These are phyloP conservation scores for Hibiscus trionum DNA, from an alignment of 345 rosid species.

Conservation along the genomic window DNA sequence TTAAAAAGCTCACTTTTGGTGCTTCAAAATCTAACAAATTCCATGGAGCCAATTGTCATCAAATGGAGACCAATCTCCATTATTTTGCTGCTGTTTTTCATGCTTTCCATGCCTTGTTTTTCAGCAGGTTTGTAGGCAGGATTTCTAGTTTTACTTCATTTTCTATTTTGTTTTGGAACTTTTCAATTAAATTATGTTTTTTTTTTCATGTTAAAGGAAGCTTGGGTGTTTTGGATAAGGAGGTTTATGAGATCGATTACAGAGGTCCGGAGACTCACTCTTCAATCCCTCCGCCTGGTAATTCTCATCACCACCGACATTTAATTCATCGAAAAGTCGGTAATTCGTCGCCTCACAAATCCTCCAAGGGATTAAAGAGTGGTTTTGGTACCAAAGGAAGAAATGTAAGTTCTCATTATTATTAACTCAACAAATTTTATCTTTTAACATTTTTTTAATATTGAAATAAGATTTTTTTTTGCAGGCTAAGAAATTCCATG, in stretches of 20 bases:
- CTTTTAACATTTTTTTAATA: background rate
- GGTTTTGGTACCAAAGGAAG: background rate
- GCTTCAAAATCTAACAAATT: background rate
- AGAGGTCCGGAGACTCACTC: constrained; percentile 33
- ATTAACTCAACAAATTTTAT: background rate
- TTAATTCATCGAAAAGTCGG: background rate
- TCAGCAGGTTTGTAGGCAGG: constrained; percentile 6
- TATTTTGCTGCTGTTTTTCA: constrained; percentile 9
- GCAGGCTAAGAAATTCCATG: constrained; percentile 11
- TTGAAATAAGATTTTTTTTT: background rate
- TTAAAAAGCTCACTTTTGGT: background rate
- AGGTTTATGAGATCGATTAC: constrained; percentile 26
- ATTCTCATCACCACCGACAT: background rate
- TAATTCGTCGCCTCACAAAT: background rate
- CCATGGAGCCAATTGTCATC: constrained; percentile 6
- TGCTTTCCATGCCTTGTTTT: constrained; percentile 10
- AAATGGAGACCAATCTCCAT: constrained; percentile 4
- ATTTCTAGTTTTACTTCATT: too few relatives aligned
- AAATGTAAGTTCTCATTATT: background rate
- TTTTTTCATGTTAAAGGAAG: background rate
- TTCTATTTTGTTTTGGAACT: background rate
- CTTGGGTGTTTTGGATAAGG: background rate
- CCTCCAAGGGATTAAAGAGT: background rate
- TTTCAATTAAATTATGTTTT: background rate
- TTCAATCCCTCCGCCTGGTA: constrained; percentile 3